phyloP scores from a whole-genome alignment of 1,284 basidiomycete species.

The Ceratobasidium sp. region DNA sequence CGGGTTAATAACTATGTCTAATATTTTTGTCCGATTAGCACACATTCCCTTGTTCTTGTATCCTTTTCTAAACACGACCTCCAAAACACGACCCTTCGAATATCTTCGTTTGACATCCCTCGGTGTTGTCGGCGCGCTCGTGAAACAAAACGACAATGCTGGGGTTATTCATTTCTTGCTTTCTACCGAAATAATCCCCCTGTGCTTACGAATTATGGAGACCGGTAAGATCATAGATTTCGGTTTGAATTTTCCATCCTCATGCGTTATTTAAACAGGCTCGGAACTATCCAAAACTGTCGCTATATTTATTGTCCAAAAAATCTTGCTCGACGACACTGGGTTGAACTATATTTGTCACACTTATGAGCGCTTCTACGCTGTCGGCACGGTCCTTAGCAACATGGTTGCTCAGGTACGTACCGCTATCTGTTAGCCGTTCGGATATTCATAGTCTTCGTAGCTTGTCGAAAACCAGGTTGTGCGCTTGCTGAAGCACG shows the following conservation, averaged over 20 bases:
- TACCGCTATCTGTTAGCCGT: not conserved
- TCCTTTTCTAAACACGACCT: slow-evolving; percentile 99
- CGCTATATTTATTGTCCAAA: slow-evolving; percentile 99
- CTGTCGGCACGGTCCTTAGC: slow-evolving; percentile 96
- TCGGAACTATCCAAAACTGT: slow-evolving; percentile 99
- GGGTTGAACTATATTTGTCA: slow-evolving; percentile 99
- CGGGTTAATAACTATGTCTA: not conserved
- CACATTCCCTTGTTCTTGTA: slow-evolving; percentile 99
- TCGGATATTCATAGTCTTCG: not conserved
- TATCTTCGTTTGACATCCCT: slow-evolving; percentile 97
- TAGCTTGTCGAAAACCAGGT: slow-evolving; percentile 94
- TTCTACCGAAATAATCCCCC: slow-evolving; percentile 99
- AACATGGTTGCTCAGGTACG: slow-evolving; percentile 93
- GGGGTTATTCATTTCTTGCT: slow-evolving; percentile 99
- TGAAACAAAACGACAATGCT: slow-evolving; percentile 99
- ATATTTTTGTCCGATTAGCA: slow-evolving; percentile 64
- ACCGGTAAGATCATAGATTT: slow-evolving; percentile 63
- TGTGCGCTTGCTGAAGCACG: slow-evolving; percentile 96
- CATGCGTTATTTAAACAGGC: slow-evolving; percentile 60
- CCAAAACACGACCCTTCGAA: slow-evolving; percentile 98
- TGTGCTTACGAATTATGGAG: slow-evolving; percentile 99
- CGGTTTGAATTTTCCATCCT: not conserved
- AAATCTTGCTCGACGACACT: slow-evolving; percentile 98
- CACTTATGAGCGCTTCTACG: slow-evolving; percentile 99
- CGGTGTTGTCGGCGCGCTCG: slow-evolving; percentile 97